Base-by-base conservation (phyloP, 169 alveolate genomes). In the Toxoplasma gondii region DNA sequence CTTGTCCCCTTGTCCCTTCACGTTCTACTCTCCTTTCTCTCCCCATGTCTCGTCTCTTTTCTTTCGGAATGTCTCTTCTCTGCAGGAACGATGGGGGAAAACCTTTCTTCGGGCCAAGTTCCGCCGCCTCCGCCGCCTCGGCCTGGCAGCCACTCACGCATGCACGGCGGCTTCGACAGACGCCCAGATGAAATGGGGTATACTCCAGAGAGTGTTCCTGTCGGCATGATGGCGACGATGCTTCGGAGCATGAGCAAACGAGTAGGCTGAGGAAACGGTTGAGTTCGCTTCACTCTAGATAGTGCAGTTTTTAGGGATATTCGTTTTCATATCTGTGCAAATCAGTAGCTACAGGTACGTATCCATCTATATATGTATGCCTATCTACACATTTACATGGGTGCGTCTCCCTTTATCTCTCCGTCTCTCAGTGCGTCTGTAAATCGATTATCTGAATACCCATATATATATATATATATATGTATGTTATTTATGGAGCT, bases 141-240 rank as follows among this genome's bases (percentile, higher is more conserved):
- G 83, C 54, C 49, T 54, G 92, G 38, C 54, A 44, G 9, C 80
- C 54, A 10, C 41, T 67, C 78, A 38, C 91, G 12, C 45, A 86
- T 39, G 74, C n/a, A 12, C 86, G 90, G 93, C 27, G 93, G 93
- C 45, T 90, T 90, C 53, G 93, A 90, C 45, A 10, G 86, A 27
- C 38, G 93, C 27, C 93, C 93, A 5, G 93, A 90, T n/a, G 93
- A 90, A 10, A 7, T 90, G 17, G 93, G 88, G 34, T 4, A 44
- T n/a, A 91, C 94, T 9, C 94, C 94, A 1, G 94, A 91, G 86
- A 54, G 84, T 31, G 83, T 87, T 1, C 86, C 92, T 64, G 95
- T 93, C 29, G 93, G 93, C 22, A 53, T 87, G 83, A 70, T 87
- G 92, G 95, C 95, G 1, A 91, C 94, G n/a, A 91, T 69, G 92